Percentiles rank a stretch among this genome's conserved stretches.
Evolutionary conservation across 129 eudicot species (phyloP).

Genomic region (Logfia minima): DNA sequence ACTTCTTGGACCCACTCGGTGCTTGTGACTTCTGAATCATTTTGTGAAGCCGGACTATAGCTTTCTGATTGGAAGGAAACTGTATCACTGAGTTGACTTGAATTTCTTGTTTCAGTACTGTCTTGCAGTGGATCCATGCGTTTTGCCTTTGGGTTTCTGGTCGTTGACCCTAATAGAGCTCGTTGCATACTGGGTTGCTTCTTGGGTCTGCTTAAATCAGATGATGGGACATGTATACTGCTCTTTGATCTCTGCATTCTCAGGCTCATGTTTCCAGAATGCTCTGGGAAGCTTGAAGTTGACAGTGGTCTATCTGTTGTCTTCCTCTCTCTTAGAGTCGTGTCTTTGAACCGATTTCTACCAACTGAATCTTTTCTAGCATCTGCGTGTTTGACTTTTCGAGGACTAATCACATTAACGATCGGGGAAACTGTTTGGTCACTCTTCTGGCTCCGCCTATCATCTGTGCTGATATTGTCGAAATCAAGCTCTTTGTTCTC

Average conservation of each 20-base stretch:
- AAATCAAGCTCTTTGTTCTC: slow-evolving; percentile 38
- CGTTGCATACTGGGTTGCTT: slow-evolving; percentile 38
- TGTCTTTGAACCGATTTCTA: slow-evolving; percentile 18
- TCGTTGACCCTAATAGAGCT: slow-evolving; percentile 27
- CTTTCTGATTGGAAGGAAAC: slow-evolving; percentile 66
- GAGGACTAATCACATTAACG: slow-evolving; percentile 38
- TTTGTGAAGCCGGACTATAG: slow-evolving; percentile 54
- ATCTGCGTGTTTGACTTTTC: slow-evolving; percentile 19
- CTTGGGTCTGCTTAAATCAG: slow-evolving; percentile 42
- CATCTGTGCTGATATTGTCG: slow-evolving; percentile 30
- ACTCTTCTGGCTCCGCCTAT: slow-evolving; percentile 26
- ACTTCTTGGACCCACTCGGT: slow-evolving; percentile 40
- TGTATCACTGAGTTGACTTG: slow-evolving; percentile 51
- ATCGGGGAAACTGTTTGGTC: slow-evolving; percentile 40
- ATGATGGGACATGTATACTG: slow-evolving; percentile 30
- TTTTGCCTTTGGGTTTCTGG: slow-evolving; percentile 37
- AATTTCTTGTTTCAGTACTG: slow-evolving; percentile 42
- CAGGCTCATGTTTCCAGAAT: slow-evolving; percentile 47
- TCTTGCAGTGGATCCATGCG: slow-evolving; percentile 33
- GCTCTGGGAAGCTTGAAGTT: slow-evolving; percentile 35
- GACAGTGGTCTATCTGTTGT: slow-evolving; percentile 32
- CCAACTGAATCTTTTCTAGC: slow-evolving; percentile 12
- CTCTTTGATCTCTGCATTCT: slow-evolving; percentile 44
- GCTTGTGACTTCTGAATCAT: slow-evolving; percentile 54
- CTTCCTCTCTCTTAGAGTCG: slow-evolving; percentile 37